A percentile compares a stretch with the other conserved stretches of the same genome.
These are phyloP conservation scores for Aspergillus affinis DNA, from an alignment of 495 filamentous ascomycete genomes.

Conservation along the genomic window DNA sequence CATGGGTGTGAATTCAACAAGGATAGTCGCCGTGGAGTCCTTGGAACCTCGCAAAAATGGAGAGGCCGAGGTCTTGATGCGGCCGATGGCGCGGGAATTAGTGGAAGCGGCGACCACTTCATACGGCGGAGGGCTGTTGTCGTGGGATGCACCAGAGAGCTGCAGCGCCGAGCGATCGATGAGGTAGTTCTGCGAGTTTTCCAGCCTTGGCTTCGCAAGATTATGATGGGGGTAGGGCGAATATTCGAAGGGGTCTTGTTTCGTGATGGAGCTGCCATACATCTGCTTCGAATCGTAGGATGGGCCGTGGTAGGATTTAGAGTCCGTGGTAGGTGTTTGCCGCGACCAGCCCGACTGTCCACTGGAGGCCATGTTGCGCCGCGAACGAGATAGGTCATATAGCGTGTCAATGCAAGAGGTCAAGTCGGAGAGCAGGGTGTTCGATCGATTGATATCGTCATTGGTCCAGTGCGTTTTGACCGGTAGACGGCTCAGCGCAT, in stretches of 20 bases:
- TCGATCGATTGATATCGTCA: slow-evolving; percentile 48
- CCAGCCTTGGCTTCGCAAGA: slow-evolving; percentile 18
- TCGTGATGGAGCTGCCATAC: slow-evolving; percentile 25
- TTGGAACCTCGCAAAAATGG: slow-evolving; percentile 35
- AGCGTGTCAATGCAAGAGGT: slow-evolving; percentile 86
- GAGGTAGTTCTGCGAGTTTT: slow-evolving; percentile 31
- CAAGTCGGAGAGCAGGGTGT: slow-evolving; percentile 69
- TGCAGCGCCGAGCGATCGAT: slow-evolving; percentile 47
- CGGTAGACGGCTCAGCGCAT: slow-evolving; percentile 29
- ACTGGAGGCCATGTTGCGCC: slow-evolving; percentile 50
- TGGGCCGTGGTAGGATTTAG: slow-evolving; percentile 27
- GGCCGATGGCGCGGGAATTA: slow-evolving; percentile 49
- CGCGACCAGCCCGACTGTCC: slow-evolving; percentile 32
- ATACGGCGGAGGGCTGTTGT: slow-evolving; percentile 48
- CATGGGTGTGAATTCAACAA: slow-evolving; percentile 49
- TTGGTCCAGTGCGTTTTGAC: slow-evolving; percentile 51
- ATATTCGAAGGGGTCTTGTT: slow-evolving; percentile 17
- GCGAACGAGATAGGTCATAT: slow-evolving; percentile 78
- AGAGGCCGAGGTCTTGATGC: slow-evolving; percentile 42
- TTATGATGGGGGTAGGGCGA: slow-evolving; percentile 24
- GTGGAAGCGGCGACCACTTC: slow-evolving; percentile 44
- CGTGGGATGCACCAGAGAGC: slow-evolving; percentile 42
- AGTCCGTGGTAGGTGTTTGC: slow-evolving; percentile 19
- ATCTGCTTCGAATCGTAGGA: slow-evolving; percentile 37
- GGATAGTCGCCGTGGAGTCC: slow-evolving; percentile 42